phyloP scores from a whole-genome alignment of 805 yeast genomes.

The Schizosaccharomyces japonicus region DNA sequence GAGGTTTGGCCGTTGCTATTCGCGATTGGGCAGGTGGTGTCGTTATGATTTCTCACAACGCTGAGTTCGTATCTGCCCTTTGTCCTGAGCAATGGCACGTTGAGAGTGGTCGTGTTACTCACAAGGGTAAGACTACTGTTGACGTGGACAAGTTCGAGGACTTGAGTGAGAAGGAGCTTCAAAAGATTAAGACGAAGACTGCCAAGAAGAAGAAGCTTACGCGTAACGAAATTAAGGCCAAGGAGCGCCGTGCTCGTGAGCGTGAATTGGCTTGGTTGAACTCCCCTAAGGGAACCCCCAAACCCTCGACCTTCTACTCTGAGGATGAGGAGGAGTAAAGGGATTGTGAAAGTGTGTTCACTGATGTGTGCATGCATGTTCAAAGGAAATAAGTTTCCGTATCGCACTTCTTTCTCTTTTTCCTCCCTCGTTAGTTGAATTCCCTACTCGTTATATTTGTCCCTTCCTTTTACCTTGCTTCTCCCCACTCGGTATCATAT shows the following conservation, averaged over 20 bases:
- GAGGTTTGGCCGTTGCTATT: conserved; percentile 91
- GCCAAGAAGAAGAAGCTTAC: conserved; percentile 85
- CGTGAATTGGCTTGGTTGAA: conserved; percentile 86
- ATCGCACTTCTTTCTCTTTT: too few species aligned
- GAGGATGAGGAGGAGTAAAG: conserved; percentile 60
- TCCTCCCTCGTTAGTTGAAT: too few species aligned
- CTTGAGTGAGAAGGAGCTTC: conserved; percentile 25
- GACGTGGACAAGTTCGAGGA: conserved; percentile 68
- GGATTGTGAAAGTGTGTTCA: too few species aligned
- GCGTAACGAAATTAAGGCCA: conserved; percentile 78
- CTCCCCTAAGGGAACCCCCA: conserved; percentile 94
- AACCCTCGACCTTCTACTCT: conserved; percentile 47
- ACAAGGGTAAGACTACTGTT: conserved; percentile 54
- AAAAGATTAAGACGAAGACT: conserved; percentile 25
- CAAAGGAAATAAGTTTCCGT: too few species aligned
- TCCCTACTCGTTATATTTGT: too few species aligned
- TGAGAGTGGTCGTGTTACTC: conserved; percentile 72
- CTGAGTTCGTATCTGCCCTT: conserved; percentile 86
- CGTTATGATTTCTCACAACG: conserved; percentile 92
- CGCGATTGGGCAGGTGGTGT: conserved; percentile 98
- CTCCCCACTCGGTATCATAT: too few species aligned
- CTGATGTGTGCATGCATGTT: too few species aligned
- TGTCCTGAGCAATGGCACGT: conserved; percentile 98
- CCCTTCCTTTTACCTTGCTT: too few species aligned
- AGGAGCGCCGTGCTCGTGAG: conserved; percentile 80